phyloP scores from a whole-genome alignment of 2,329 filamentous ascomycete genomes.

The Fusarium falciforme region DNA sequence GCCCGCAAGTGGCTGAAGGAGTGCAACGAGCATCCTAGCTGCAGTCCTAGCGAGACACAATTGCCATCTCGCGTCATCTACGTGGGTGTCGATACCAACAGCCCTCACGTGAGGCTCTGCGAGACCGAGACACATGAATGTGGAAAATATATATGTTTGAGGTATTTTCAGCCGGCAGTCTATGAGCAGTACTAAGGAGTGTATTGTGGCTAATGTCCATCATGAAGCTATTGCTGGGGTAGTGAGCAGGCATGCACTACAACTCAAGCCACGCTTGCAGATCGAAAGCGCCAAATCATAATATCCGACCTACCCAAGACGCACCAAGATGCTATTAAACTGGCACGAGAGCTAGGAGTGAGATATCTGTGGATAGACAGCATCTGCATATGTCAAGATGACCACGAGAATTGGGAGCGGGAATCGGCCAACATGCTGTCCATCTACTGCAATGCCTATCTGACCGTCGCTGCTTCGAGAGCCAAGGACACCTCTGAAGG shows the following conservation, averaged over 20 bases:
- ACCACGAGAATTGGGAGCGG: neutral
- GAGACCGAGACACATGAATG: neutral
- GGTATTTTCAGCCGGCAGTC: neutral
- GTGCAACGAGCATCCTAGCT: neutral
- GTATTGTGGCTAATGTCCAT: neutral
- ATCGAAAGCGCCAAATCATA: neutral
- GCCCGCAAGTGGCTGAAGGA: neutral
- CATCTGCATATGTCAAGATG: neutral
- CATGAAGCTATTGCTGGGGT: neutral
- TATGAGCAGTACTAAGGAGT: neutral
- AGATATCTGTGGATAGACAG: neutral
- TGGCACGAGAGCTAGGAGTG: neutral
- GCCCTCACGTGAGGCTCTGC: neutral
- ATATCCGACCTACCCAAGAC: neutral
- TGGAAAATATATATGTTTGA: slow-evolving; percentile 2
- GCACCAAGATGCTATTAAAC: neutral
- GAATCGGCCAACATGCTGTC: neutral
- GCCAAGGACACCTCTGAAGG: neutral
- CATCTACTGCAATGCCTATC: neutral
- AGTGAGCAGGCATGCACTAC: neutral
- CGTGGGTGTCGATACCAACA: neutral
- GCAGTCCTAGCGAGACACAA: neutral
- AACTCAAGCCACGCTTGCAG: neutral
- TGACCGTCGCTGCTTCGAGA: neutral
- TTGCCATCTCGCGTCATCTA: slow-evolving; percentile 5